phyloP scores from a whole-genome alignment of 495 filamentous ascomycete species.

The Xylaria curta region DNA sequence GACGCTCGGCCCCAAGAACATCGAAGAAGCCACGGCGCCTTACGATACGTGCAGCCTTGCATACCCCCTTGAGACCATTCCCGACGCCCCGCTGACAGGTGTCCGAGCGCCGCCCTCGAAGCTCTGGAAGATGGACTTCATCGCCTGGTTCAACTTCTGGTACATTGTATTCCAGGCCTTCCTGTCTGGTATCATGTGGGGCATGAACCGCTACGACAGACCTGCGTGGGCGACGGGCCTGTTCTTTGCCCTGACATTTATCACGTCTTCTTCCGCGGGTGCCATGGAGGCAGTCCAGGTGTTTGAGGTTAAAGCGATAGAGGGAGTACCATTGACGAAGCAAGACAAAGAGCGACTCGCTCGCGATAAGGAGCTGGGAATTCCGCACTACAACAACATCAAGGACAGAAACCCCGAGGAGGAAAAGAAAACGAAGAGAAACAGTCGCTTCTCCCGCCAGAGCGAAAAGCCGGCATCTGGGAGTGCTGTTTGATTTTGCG shows the following conservation, averaged over 20 bases:
- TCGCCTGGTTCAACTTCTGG: conserved; percentile 73
- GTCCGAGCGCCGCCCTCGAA: conserved; percentile 67
- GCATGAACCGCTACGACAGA: conserved; percentile 69
- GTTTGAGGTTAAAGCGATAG: conserved; percentile 67
- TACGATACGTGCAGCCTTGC: conserved; percentile 54
- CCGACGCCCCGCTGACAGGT: conserved; percentile 66
- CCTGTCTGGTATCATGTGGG: conserved; percentile 83
- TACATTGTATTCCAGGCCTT: conserved; percentile 79
- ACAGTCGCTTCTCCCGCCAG: conserved; percentile 16
- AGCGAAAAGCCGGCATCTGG: conserved; percentile 5
- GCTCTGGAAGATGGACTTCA: conserved; percentile 80
- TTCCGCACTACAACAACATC: conserved; percentile 61
- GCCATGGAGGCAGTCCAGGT: conserved; percentile 71
- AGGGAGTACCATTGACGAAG: conserved; percentile 62
- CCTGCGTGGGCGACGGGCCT: conserved; percentile 77
- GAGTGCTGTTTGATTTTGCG: conserved; percentile 4
- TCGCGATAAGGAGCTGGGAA: conserved; percentile 54
- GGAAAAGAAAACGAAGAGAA: conserved; percentile 37
- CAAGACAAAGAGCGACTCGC: conserved; percentile 52
- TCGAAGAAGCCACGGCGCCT: conserved; percentile 45
- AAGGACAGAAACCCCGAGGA: conserved; percentile 57
- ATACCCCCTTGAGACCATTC: conserved; percentile 60
- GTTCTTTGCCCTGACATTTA: conserved; percentile 72
- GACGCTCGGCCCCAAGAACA: conserved; percentile 51
- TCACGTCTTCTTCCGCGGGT: conserved; percentile 72